Conservation (phyloP, 768 basidiomycete genomes). For the Boletus barrowsii region DNA sequence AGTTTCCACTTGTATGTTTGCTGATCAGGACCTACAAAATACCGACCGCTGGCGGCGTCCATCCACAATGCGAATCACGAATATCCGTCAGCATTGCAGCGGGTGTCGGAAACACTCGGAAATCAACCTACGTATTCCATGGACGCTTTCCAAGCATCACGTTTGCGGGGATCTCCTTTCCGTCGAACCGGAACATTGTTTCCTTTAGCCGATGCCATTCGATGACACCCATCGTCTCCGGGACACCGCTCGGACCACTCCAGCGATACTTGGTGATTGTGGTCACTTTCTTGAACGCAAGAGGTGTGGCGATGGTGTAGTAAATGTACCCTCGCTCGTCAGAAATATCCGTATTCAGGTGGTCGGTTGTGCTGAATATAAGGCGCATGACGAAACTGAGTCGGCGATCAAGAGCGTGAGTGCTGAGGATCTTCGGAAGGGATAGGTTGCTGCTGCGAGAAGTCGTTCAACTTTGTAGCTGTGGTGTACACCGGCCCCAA, state of each 20-base stretch:
- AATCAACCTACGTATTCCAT: constrained; percentile 19
- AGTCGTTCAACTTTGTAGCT: neutral
- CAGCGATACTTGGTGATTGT: constrained; percentile 26
- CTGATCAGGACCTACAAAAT: constrained; percentile 32
- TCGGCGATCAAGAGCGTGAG: neutral
- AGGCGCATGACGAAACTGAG: constrained; percentile 17
- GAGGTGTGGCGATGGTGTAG: constrained; percentile 21
- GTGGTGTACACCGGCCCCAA: neutral
- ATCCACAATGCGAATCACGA: too few relatives aligned
- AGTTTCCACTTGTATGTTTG: constrained; percentile 34
- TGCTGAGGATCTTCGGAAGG: neutral
- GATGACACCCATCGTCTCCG: constrained; percentile 24
- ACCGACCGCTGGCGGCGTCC: constrained; percentile 23
- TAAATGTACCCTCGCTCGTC: constrained; percentile 17
- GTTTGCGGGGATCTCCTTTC: constrained; percentile 3
- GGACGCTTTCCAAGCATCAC: constrained; percentile 11
- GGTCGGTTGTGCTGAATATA: constrained; percentile 17
- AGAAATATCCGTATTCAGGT: constrained; percentile 21
- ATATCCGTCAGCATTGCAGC: too few relatives aligned
- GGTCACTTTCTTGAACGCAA: constrained; percentile 13
- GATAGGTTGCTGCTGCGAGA: neutral
- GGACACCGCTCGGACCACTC: constrained; percentile 9
- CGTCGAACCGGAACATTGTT: constrained; percentile 16
- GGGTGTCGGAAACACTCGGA: neutral
- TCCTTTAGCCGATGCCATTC: constrained; percentile 22